Percentiles rank a stretch among this genome's conserved stretches.
Evolutionary conservation across 352 stramenopile species (phyloP).

Genomic region (Globisporangium orthogonon): DNA sequence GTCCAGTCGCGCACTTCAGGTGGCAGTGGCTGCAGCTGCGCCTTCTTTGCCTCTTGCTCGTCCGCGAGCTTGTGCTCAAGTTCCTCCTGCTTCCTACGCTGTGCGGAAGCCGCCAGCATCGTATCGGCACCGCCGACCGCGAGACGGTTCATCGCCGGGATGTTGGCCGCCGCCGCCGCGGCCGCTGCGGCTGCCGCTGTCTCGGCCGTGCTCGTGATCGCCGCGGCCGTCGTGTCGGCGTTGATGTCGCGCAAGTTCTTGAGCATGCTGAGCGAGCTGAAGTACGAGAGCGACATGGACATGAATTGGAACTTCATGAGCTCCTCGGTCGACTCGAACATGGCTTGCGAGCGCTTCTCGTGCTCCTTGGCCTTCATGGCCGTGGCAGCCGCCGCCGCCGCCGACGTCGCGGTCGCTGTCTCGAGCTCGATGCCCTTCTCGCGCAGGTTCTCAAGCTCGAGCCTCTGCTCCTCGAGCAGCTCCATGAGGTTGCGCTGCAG

Average conservation of each 20-base stretch:
- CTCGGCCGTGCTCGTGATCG: conserved; percentile 85
- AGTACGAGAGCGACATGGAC: conserved; percentile 93
- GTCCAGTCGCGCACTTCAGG: conserved; percentile 73
- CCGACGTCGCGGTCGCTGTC: conserved; percentile 87
- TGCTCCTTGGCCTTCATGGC: conserved; percentile 89
- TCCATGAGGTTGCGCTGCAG: conserved; percentile 93
- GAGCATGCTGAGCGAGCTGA: conserved; percentile 94
- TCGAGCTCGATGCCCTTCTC: conserved; percentile 91
- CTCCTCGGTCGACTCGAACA: conserved; percentile 93
- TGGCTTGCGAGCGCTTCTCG: conserved; percentile 83
- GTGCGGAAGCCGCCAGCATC: conserved; percentile 35
- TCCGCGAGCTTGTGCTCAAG: conserved; percentile 43
- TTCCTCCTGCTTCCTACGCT: conserved; percentile 81
- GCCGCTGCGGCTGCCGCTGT: conserved; percentile 82
- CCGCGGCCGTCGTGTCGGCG: conserved; percentile 85
- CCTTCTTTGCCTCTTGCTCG: conserved; percentile 51
- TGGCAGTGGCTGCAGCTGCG: conserved; percentile 58
- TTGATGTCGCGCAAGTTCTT: conserved; percentile 93
- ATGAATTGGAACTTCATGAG: conserved; percentile 98
- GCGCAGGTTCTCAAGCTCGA: conserved; percentile 87
- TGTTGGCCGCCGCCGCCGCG: conserved; percentile 82
- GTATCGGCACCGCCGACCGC: conserved; percentile 61
- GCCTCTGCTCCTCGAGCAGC: conserved; percentile 91
- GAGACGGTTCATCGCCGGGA: conserved; percentile 71
- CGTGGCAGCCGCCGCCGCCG: conserved; percentile 86